These are phyloP conservation scores for Cyberlindnera lachancei DNA, from an alignment of 805 yeast genomes.

Conservation along the genomic window DNA sequence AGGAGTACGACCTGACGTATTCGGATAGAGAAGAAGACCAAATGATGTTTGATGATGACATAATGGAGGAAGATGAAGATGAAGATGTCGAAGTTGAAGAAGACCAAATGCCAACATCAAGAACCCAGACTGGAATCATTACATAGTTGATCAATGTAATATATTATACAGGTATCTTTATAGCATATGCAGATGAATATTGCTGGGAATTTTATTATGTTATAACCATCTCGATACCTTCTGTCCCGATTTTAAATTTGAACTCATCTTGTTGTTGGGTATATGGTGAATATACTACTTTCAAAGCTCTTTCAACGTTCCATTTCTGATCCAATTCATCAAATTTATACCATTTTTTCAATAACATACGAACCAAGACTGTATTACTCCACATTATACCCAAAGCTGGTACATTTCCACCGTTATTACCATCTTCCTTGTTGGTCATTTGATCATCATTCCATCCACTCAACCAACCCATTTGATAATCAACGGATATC, in stretches of 20 bases:
- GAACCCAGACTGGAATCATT: no score
- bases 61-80: slow-evolving; percentile 23
- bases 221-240: slow-evolving; percentile 9
- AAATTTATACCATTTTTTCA: slow-evolving; percentile 33
- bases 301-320: slow-evolving; percentile 26
- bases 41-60: slow-evolving; percentile 21
- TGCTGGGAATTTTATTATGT: no score
- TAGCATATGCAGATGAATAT: no score
- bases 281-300: slow-evolving; percentile 34
- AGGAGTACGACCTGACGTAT: slow-evolving; percentile 38
- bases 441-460: slow-evolving; percentile 22
- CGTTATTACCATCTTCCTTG: slow-evolving; percentile 2
- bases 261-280: slow-evolving; percentile 8
- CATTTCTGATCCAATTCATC: slow-evolving; percentile 20
- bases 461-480: slow-evolving; percentile 77
- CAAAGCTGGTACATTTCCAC: slow-evolving; percentile 40
- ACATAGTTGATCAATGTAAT: no score
- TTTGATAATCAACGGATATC: slow-evolving; percentile 50
- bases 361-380: slow-evolving; percentile 41
- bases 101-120: no score
- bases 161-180: no score
- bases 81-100: neutral
- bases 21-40: slow-evolving; percentile 32
- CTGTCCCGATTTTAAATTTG: slow-evolving; percentile 20
- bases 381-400: slow-evolving; percentile 50